Conservation (phyloP, 768 basidiomycete species). For the Pleurotus pulmonarius region DNA sequence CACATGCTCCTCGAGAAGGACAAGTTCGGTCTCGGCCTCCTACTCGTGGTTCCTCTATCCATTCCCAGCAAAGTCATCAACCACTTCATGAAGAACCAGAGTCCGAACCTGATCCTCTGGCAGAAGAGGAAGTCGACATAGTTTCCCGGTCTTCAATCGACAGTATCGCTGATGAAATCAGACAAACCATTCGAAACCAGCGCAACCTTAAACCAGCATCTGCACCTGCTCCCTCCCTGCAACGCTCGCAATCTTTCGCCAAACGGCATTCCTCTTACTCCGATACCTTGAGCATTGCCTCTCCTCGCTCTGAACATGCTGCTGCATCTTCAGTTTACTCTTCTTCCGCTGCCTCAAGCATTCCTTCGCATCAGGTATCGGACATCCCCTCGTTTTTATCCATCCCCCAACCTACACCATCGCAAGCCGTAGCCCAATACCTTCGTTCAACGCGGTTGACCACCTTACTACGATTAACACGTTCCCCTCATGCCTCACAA, state of each 20-base stretch:
- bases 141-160: constrained; percentile 83
- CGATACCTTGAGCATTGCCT: constrained; percentile 52
- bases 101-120: constrained; percentile 45
- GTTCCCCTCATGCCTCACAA: constrained; percentile 74
- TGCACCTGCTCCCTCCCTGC: constrained; percentile 22
- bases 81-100: constrained; percentile 51
- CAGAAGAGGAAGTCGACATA: constrained; percentile 60
- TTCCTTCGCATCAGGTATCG: constrained; percentile 44
- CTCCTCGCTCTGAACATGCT: constrained; percentile 53
- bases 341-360: constrained; percentile 43
- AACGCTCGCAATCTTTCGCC: constrained; percentile 20
- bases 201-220: constrained; percentile 33
- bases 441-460: constrained; percentile 85
- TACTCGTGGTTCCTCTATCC: constrained; percentile 41
- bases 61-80: constrained; percentile 39
- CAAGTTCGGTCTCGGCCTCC: constrained; percentile 47
- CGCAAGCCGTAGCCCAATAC: constrained; percentile 81
- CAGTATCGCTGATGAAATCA: constrained; percentile 82
- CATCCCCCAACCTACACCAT: constrained; percentile 40
- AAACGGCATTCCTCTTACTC: constrained; percentile 51
- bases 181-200: constrained; percentile 64
- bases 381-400: constrained; percentile 36
- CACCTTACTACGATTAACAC: constrained; percentile 72
- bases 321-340: constrained; percentile 47
- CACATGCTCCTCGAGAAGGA: constrained; percentile 61